Conservation (phyloP, 345 rosid species). For the Murraya paniculata region DNA sequence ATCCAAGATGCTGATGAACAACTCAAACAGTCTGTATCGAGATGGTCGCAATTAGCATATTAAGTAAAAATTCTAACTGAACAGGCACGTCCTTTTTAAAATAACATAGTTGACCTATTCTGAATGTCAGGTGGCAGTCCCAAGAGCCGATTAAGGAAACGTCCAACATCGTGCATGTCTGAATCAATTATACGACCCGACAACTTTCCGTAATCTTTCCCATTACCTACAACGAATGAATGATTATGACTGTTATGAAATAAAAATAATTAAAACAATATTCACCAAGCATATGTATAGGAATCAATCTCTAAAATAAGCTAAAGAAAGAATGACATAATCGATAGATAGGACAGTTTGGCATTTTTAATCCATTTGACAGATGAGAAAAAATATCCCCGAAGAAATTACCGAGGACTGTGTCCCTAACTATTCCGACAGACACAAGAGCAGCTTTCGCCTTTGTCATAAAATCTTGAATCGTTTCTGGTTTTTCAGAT, state of each 20-base stretch:
- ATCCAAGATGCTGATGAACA: slow-evolving; percentile 83
- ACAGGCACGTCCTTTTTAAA: slow-evolving; percentile 11
- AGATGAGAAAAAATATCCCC: background rate
- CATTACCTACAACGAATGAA: slow-evolving; percentile 57
- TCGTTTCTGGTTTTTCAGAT: slow-evolving; percentile 76
- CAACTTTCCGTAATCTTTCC: slow-evolving; percentile 71
- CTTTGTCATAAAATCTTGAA: slow-evolving; percentile 72
- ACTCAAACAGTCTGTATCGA: slow-evolving; percentile 77
- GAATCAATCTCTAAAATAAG: background rate
- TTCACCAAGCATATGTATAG: background rate
- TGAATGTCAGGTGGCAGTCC: slow-evolving; percentile 98
- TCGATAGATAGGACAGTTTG: background rate
- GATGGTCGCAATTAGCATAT: slow-evolving; percentile 24
- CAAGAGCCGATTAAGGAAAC: slow-evolving; percentile 88
- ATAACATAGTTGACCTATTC: slow-evolving; percentile 55
- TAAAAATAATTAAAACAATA: background rate
- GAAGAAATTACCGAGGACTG: slow-evolving; percentile 55
- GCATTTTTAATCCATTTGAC: background rate
- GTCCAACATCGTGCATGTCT: slow-evolving; percentile 97
- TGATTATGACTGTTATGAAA: background rate
- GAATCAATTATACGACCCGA: slow-evolving; percentile 98
- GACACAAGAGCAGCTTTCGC: slow-evolving; percentile 98
- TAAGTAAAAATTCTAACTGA: slow-evolving; percentile 10
- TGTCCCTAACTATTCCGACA: slow-evolving; percentile 97
- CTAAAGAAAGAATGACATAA: slow-evolving; percentile 5